phyloP scores from a whole-genome alignment of 2,329 filamentous ascomycete species.

The Aspergillus jensenii region DNA sequence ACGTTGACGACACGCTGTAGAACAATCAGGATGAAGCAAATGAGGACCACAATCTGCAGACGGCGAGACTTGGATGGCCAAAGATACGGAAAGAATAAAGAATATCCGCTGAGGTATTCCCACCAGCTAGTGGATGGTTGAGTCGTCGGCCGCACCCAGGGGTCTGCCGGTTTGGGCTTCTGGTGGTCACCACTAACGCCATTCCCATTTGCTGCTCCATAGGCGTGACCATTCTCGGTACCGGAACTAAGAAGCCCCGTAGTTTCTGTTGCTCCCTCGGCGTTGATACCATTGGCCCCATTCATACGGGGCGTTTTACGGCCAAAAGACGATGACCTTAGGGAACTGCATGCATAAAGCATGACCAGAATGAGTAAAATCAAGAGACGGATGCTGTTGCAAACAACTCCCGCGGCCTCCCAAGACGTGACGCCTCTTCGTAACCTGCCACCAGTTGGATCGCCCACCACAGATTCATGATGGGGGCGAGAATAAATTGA shows the following conservation, averaged over 20 bases:
- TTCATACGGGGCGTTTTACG: conserved; percentile 27
- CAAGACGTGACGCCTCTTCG: conserved; percentile 41
- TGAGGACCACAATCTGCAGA: conserved; percentile 74
- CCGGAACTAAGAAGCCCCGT: conserved; percentile 42
- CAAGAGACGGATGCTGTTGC: conserved; percentile 68
- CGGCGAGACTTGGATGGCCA: conserved; percentile 82
- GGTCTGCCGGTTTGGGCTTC: conserved; percentile 56
- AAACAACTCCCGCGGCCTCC: conserved; percentile 44
- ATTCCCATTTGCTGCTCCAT: conserved; percentile 51
- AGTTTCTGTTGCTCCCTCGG: conserved; percentile 43
- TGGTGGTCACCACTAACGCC: conserved; percentile 36
- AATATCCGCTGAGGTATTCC: conserved; percentile 91
- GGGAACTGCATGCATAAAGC: conserved; percentile 57
- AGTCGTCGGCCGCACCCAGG: conserved; percentile 86
- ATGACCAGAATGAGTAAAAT: conserved; percentile 61
- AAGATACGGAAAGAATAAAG: conserved; percentile 91
- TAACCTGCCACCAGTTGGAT: conserved; percentile 45
- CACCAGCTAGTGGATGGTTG: conserved; percentile 89
- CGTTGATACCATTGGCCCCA: conserved; percentile 5
- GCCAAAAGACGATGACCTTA: conserved; percentile 46
- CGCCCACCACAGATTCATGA: conserved; percentile 58
- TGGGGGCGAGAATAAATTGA: conserved; percentile 68
- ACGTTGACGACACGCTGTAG: conserved; percentile 83
- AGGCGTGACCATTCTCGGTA: conserved; percentile 42
- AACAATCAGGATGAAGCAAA: conserved; percentile 79